Evolutionary conservation across 495 filamentous ascomycete species (phyloP).

Genomic region (Cryomyces minteri): DNA sequence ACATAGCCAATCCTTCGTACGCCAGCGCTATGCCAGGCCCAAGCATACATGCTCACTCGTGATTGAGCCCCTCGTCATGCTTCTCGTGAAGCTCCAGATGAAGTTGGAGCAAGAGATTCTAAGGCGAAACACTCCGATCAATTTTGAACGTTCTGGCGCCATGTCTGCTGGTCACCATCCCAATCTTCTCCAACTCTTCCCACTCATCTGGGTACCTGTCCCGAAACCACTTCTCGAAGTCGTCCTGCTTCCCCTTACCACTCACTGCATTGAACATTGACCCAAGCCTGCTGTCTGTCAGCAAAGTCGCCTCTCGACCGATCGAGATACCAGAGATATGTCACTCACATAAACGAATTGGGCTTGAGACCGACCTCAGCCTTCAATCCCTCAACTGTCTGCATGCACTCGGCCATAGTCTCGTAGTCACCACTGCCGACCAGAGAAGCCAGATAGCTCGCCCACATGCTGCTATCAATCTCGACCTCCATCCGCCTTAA

Average conservation of each 20-base stretch:
- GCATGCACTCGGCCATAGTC: too few species aligned
- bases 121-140: constrained; percentile 11
- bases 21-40: too few species aligned
- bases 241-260: constrained; percentile 35
- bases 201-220: constrained; percentile 48
- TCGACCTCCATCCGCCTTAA: constrained; percentile 57
- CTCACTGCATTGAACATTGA: constrained; percentile 55
- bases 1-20: too few species aligned
- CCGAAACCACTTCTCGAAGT: constrained; percentile 54
- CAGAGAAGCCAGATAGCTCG: constrained; percentile 54
- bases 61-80: too few species aligned
- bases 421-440: too few species aligned
- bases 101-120: neutral
- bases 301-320: constrained; percentile 7
- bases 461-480: constrained; percentile 50
- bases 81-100: too few species aligned
- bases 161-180: too few species aligned
- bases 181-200: constrained; percentile 34
- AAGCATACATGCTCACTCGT: too few species aligned
- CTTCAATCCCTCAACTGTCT: too few species aligned
- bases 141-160: constrained; percentile 12
- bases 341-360: constrained; percentile 51
- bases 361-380: constrained; percentile 42
- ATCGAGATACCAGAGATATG: neutral
- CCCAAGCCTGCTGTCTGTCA: constrained; percentile 35